Conservation (phyloP, 140 eudicot species). For the Ambrosia hybrid region DNA sequence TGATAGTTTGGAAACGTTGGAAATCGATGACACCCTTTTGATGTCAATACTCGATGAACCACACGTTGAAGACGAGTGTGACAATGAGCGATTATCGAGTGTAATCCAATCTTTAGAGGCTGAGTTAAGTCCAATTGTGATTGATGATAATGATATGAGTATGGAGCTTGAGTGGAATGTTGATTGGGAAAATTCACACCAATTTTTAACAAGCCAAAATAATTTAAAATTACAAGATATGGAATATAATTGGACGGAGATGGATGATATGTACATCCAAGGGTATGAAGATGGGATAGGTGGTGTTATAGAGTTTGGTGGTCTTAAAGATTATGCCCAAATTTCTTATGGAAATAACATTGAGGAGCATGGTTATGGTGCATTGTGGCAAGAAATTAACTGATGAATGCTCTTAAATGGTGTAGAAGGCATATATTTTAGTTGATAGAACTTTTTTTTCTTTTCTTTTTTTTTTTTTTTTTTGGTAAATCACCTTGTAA, state of each 20-base stretch:
- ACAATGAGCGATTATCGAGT: slow-evolving; percentile 43
- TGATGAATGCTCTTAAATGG: slow-evolving; percentile 17
- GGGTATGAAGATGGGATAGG: slow-evolving; percentile 39
- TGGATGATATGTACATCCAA: slow-evolving; percentile 43
- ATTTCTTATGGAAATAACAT: slow-evolving; percentile 33
- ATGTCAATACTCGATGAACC: slow-evolving; percentile 67
- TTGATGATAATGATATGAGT: slow-evolving; percentile 27
- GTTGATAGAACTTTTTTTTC: slow-evolving; percentile 25
- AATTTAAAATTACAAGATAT: slow-evolving; percentile 23
- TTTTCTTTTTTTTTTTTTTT: background rate
- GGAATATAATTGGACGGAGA: slow-evolving; percentile 47
- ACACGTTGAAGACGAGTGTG: slow-evolving; percentile 41
- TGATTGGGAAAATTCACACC: slow-evolving; percentile 33
- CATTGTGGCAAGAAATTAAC: slow-evolving; percentile 47
- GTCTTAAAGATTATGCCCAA: slow-evolving; percentile 40
- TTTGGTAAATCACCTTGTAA: slow-evolving; percentile 25
- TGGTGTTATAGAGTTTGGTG: slow-evolving; percentile 38
- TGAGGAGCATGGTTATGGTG: slow-evolving; percentile 48
- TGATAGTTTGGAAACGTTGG: slow-evolving; percentile 30
- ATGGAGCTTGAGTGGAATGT: slow-evolving; percentile 27
- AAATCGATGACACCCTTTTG: slow-evolving; percentile 45
- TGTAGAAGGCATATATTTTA: slow-evolving; percentile 31
- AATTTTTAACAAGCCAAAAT: slow-evolving; percentile 24
- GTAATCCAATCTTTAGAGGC: slow-evolving; percentile 63
- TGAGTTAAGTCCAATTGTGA: slow-evolving; percentile 42